Evolutionary conservation across 148 eudicot genomes (phyloP), one percentile per base, ranked within the genome.

Genomic region (Camellia japonica): DNA sequence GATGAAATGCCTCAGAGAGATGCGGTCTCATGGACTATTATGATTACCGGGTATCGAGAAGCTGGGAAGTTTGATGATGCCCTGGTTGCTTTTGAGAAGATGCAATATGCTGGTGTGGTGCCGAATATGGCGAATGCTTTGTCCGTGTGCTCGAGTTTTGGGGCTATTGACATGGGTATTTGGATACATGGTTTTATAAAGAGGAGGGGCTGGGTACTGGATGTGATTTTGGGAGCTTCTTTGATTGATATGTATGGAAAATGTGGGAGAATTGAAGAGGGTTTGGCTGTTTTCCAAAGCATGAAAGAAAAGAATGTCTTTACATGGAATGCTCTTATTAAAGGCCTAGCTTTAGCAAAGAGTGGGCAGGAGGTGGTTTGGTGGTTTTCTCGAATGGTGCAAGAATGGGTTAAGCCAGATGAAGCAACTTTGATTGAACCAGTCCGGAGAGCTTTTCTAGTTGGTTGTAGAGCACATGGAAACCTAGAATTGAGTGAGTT

Each of bases 161-260:
- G 89, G 68, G 92, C 84, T 6, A 65, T 90, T 55, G 85, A 87
- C 5, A 77, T 77, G 83, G 90, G 92, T 7, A 61, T 81, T 30
- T 84, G 86, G 86, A 75, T 87, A 6, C 86, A 90, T 68, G 85
- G 80, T 43, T 71, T 58, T 64, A 73, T 86, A 19, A 84, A 68
- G 75, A 83, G 80, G 81, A 86, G 69, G 61, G 83, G 78, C 55
- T 90, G 86, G 89, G 86, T 75, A 67, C 8, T 86, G 78, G 89
- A 87, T 80, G 84, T 84, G 71, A 81, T 84, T 0, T 59, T 90
- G 76, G 90, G 88, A 15, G 86, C 86, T 75, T 61, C 88, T 3
- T 88, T 90, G 81, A 77, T 90, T 41, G 85, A 85, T 72, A 88
- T 90, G 90, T 88, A 90, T 61, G 89, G 88, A 20, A 84, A 80